These are phyloP conservation scores for Alloteropsis semialata DNA, from an alignment of 176 grass and related monocot species.

Conservation along the genomic window DNA sequence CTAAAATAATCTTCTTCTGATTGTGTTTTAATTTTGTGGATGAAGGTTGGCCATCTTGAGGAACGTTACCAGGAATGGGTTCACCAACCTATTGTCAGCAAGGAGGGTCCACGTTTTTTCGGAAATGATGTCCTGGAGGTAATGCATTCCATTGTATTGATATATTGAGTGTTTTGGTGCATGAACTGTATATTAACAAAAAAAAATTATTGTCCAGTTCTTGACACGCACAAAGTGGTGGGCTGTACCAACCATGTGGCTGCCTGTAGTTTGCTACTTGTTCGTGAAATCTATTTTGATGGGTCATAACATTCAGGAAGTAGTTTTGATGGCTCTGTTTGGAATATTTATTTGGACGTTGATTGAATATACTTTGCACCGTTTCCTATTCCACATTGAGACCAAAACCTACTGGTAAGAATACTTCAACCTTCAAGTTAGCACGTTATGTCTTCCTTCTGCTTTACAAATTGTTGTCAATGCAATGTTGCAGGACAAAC, in stretches of 20 bases:
- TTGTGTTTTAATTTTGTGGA: background rate
- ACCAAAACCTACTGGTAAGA: slow-evolving; percentile 74
- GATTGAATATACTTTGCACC: slow-evolving; percentile 81
- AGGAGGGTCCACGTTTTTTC: slow-evolving; percentile 85
- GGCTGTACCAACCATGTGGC: slow-evolving; percentile 79
- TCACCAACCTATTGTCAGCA: slow-evolving; percentile 89
- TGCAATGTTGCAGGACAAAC: slow-evolving; percentile 64
- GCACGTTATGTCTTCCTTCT: background rate
- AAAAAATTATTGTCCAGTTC: slow-evolving; percentile 49
- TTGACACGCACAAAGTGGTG: slow-evolving; percentile 92
- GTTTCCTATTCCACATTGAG: slow-evolving; percentile 91
- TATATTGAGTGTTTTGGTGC: background rate
- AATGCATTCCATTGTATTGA: background rate
- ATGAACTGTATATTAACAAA: background rate
- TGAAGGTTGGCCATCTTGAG: slow-evolving; percentile 86
- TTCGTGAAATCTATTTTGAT: slow-evolving; percentile 52
- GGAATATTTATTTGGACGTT: slow-evolving; percentile 92
- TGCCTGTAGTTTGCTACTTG: slow-evolving; percentile 77
- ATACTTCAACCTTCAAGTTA: background rate
- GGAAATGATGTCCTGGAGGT: slow-evolving; percentile 74
- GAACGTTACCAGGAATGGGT: slow-evolving; percentile 95
- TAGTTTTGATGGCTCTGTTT: slow-evolving; percentile 43
- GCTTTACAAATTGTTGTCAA: background rate
- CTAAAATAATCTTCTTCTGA: background rate
- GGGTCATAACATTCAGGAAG: slow-evolving; percentile 55